Evolutionary conservation across 2,329 filamentous ascomycete species (phyloP).

Genomic region (Kalmusia sp.): DNA sequence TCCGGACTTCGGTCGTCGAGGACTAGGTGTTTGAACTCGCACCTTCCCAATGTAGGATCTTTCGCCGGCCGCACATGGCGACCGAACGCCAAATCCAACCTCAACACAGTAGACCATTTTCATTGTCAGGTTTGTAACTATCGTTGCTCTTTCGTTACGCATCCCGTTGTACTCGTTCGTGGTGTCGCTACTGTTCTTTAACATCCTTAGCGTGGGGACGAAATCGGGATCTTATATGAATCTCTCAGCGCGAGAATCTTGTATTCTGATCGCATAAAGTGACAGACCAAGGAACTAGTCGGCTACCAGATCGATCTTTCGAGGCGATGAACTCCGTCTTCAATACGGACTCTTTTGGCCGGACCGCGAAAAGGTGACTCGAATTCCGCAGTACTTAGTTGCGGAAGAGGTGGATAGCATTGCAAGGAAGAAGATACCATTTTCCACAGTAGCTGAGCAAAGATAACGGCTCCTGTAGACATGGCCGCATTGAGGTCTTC

Average conservation of each 20-base stretch:
- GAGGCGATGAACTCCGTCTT: background rate
- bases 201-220: too few species aligned
- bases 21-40: background rate
- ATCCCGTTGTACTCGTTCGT: too few species aligned
- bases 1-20: slow-evolving; percentile 18
- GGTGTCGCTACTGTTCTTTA: too few species aligned
- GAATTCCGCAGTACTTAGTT: background rate
- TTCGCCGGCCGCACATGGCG: slow-evolving; percentile 11
- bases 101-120: background rate
- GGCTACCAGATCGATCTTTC: background rate
- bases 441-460: background rate
- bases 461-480: too few species aligned
- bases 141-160: too few species aligned
- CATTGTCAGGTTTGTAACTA: too few species aligned
- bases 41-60: slow-evolving; percentile 18
- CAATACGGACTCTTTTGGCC: background rate
- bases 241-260: too few species aligned
- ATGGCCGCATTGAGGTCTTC: too few species aligned
- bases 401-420: background rate
- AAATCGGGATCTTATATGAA: too few species aligned
- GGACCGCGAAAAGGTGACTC: background rate
- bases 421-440: background rate
- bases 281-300: background rate
- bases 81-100: slow-evolving; percentile 12
- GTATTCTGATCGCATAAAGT: too few species aligned